Evolutionary conservation across 2,329 filamentous ascomycete species (phyloP), one percentile per base, ranked within the genome.

Genomic region (Dothistroma pini): DNA sequence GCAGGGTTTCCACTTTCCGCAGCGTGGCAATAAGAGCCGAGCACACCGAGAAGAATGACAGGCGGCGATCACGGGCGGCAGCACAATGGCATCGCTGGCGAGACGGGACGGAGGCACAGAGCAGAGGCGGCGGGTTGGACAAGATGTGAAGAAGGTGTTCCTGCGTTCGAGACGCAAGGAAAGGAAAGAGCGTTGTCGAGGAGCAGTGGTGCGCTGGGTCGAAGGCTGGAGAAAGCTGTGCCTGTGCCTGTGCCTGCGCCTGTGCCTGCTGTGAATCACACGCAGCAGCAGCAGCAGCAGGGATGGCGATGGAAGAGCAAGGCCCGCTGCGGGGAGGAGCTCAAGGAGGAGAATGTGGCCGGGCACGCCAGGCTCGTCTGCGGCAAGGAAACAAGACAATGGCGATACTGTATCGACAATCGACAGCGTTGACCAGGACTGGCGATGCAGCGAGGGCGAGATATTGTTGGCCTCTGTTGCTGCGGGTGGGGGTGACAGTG

Each of bases 1-100:
- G 38, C 63, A 65, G 63, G 65, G 65, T 59, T 54, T 11, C 51
- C 31, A 48, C 61, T 59, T 54, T 11, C 51, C 31, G 52, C 61
- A 59, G 54, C 57, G 61, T 62, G 63, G 65, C 54, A 58, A 58
- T 34, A 51, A 34, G 21, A 59, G 61, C 60, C 63, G 63, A 63
- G 59, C 49, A 58, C 22, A 29, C 60, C 63, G 63, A 63, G 59
- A 53, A 58, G 32, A 29, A 31, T 61, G 60, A 56, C 44, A 54
- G 57, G 34, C 56, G 60, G 48, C 19, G 51, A 31, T 62, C 58
- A 62, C 52, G 52, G 54, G 47, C 34, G 29, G 57, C 14, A 29
- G 34, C 50, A 55, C 54, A 56, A 51, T 56, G 53, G 59, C 62
- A 64, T 62, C 49, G 47, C 61, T 32, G 49, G 51, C 48, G 38